A percentile compares a stretch with the other conserved stretches of the same genome.
Evolutionary conservation across 2,329 filamentous ascomycete genomes (phyloP).

Genomic region (Cladophialophora psammophila): DNA sequence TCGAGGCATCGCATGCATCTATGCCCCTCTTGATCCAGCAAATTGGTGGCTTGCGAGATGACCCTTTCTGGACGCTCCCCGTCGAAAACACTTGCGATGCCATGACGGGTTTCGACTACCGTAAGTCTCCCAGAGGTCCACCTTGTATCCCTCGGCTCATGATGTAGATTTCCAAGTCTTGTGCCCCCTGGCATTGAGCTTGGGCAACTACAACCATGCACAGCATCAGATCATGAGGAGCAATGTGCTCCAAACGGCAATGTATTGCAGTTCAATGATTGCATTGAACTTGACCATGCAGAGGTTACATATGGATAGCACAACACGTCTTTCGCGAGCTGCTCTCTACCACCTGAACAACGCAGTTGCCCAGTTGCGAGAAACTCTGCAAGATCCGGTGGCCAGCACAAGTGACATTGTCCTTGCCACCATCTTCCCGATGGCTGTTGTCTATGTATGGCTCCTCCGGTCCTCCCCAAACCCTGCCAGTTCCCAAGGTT

Average conservation of each 20-base stretch:
- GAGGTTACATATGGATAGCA: conserved; percentile 7
- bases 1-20: not conserved
- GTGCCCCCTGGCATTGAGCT: conserved; percentile 16
- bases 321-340: conserved; percentile 10
- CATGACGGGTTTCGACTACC: conserved; percentile 17
- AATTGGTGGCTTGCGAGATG: conserved; percentile 19
- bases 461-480: not conserved
- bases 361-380: conserved; percentile 12
- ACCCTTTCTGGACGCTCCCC: conserved; percentile 25
- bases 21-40: not conserved
- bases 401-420: conserved; percentile 19
- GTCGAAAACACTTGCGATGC: conserved; percentile 17
- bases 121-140: not conserved
- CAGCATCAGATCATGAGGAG: conserved; percentile 19
- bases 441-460: conserved; percentile 22
- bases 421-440: conserved; percentile 20
- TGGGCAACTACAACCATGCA: conserved; percentile 18
- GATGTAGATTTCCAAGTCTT: conserved; percentile 18
- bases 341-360: conserved; percentile 18
- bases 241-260: conserved; percentile 21
- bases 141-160: not conserved
- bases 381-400: conserved; percentile 7
- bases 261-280: conserved; percentile 25
- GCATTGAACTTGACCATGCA: conserved; percentile 19
- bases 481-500: not conserved